Percentiles rank a stretch among this genome's conserved stretches.
Evolutionary conservation across 2,329 filamentous ascomycete genomes (phyloP).

Genomic region (Beauveria caledonica): DNA sequence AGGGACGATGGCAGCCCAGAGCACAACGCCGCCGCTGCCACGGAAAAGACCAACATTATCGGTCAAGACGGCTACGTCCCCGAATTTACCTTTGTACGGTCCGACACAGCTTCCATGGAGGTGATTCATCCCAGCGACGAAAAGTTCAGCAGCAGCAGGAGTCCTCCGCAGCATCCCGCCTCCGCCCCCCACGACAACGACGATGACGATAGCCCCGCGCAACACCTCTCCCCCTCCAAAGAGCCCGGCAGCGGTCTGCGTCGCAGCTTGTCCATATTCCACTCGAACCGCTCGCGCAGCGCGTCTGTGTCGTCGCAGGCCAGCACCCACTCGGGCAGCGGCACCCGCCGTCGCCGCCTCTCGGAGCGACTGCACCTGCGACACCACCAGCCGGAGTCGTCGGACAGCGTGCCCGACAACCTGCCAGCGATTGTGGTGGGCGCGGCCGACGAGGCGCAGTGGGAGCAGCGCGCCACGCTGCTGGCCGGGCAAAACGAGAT

Average conservation of each 20-base stretch:
- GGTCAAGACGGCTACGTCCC: conserved; percentile 30
- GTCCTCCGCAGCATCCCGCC: conserved; percentile 5
- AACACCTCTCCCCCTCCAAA: conserved; percentile 21
- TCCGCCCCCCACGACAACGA: conserved; percentile 16
- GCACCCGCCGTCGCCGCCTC: conserved; percentile 33
- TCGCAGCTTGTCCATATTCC: conserved; percentile 39
- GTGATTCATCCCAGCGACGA: conserved; percentile 60
- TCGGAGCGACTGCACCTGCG: conserved; percentile 63
- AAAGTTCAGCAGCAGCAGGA: conserved; percentile 17
- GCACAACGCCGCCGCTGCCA: conserved; percentile 22
- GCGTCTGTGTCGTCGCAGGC: conserved; percentile 36
- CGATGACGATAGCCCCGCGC: conserved; percentile 20
- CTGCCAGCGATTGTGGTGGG: conserved; percentile 62
- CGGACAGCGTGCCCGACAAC: conserved; percentile 68
- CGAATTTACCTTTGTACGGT: conserved; percentile 76
- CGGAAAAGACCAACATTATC: conserved; percentile 21
- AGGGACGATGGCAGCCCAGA: conserved; percentile 33
- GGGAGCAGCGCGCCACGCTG: conserved; percentile 91
- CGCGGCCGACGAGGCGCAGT: conserved; percentile 58
- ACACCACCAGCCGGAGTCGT: conserved; percentile 47
- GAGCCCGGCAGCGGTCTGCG: conserved; percentile 24
- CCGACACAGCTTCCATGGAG: conserved; percentile 75
- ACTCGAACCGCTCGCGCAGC: conserved; percentile 39
- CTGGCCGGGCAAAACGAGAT: conserved; percentile 58
- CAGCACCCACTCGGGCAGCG: conserved; percentile 23